A percentile compares a stretch with the other conserved stretches of the same genome.
These are phyloP conservation scores for Scheffersomyces ergatensis DNA, from an alignment of 805 yeast genomes.

Conservation along the genomic window DNA sequence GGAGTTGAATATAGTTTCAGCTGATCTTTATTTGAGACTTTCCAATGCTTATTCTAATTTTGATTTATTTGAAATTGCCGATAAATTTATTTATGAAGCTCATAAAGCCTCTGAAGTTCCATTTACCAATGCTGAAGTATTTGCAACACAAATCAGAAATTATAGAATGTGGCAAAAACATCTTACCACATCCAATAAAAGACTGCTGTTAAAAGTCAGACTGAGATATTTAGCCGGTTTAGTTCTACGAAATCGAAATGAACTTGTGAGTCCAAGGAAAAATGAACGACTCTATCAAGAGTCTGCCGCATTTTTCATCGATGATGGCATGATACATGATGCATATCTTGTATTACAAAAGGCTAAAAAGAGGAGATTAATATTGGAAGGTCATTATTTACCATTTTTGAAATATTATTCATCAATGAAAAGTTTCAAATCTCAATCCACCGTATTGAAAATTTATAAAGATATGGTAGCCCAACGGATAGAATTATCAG, in stretches of 20 bases:
- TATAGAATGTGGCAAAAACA: conserved; percentile 25
- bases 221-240: background rate
- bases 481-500: conserved; percentile 17
- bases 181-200: conserved; percentile 3
- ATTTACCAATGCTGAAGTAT: conserved; percentile 23
- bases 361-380: conserved; percentile 12
- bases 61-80: conserved; percentile 32
- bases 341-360: conserved; percentile 20
- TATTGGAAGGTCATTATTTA: conserved; percentile 23
- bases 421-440: conserved; percentile 12
- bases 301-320: background rate
- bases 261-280: conserved; percentile 6
- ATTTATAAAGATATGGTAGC: conserved; percentile 34
- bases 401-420: conserved; percentile 27
- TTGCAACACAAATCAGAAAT: conserved; percentile 26
- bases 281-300: conserved; percentile 8
- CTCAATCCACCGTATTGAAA: conserved; percentile 22
- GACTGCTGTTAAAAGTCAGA: conserved; percentile 1
- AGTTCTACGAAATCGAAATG: background rate
- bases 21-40: conserved; percentile 23
- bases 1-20: conserved; percentile 15
- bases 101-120: conserved; percentile 28
- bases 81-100: conserved; percentile 26
- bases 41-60: conserved; percentile 26
- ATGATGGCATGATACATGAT: conserved; percentile 5